phyloP scores from a whole-genome alignment of 1,284 basidiomycete species.

The Rhodotorula sp. region DNA sequence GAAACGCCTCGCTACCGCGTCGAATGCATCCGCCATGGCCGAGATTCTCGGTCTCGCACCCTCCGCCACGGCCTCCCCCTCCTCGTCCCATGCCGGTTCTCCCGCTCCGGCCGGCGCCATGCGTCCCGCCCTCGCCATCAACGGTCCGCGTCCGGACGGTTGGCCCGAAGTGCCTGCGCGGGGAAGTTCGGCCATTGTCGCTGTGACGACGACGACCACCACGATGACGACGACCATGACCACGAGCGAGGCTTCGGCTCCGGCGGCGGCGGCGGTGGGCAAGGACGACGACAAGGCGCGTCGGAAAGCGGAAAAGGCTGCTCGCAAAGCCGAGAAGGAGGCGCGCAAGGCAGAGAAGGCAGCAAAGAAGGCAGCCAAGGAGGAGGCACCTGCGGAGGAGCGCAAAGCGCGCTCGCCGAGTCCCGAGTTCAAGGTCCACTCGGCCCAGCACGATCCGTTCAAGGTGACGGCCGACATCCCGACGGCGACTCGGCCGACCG shows the following conservation, averaged over 20 bases:
- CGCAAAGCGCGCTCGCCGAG: conserved; percentile 7
- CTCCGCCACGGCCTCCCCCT: conserved; percentile 19
- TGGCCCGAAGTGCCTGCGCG: conserved; percentile 28
- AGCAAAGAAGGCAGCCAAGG: conserved; percentile 18
- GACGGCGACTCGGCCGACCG: not conserved
- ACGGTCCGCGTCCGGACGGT: conserved; percentile 22
- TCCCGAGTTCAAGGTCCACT: conserved; percentile 26
- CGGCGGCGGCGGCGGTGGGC: not conserved
- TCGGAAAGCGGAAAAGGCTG: conserved; percentile 15
- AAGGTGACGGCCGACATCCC: conserved; percentile 9
- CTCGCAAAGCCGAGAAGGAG: conserved; percentile 18
- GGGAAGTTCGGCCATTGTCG: conserved; percentile 13
- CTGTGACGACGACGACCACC: not conserved
- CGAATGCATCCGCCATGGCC: conserved; percentile 42
- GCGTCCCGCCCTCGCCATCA: conserved; percentile 19
- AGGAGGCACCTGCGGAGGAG: conserved; percentile 3
- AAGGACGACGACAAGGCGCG: conserved; percentile 10
- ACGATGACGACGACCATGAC: conserved; percentile 6
- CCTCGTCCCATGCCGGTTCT: conserved; percentile 10
- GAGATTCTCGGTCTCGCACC: conserved; percentile 45
- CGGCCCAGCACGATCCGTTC: conserved; percentile 26
- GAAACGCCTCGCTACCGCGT: conserved; percentile 41
- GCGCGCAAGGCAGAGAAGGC: conserved; percentile 17
- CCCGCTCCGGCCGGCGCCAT: conserved; percentile 1
- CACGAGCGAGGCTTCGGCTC: conserved; percentile 8